phyloP scores from a whole-genome alignment of 148 eudicot species.

The Amaranthus palmeri region DNA sequence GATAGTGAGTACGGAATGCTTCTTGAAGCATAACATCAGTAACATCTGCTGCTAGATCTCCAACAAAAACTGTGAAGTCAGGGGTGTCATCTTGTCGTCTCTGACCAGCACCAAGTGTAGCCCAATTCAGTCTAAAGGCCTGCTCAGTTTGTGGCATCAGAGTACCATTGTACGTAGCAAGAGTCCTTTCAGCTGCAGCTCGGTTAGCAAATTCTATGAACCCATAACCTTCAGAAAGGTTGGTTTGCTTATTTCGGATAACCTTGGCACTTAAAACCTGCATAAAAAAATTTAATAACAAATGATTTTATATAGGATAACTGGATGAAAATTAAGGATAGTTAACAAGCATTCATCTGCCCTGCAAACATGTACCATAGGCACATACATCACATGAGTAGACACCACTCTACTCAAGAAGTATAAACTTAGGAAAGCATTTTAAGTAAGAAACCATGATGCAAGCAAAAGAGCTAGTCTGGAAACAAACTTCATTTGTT shows the following conservation, averaged over 20 bases:
- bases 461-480: no score
- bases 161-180: conserved; percentile 63
- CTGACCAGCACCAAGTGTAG: conserved; percentile 85
- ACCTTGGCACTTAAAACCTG: conserved; percentile 70
- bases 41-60: conserved; percentile 93
- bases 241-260: conserved; percentile 77
- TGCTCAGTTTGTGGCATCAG: conserved; percentile 81
- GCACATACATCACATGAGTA: background rate
- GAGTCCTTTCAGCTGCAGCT: conserved; percentile 73
- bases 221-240: conserved; percentile 88
- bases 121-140: conserved; percentile 86
- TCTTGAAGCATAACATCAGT: conserved; percentile 79
- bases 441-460: no score
- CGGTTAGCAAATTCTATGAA: conserved; percentile 76
- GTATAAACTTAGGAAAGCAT: no score
- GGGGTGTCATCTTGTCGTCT: conserved; percentile 74
- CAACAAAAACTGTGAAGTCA: conserved; percentile 85
- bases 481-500: no score
- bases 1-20: conserved; percentile 66
- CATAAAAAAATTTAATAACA: background rate
- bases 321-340: background rate
- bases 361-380: background rate
- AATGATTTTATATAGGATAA: background rate
- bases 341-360: conserved; percentile 4
- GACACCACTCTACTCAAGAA: background rate